These are phyloP conservation scores for Furcasterigmium sp. DNA, from an alignment of 2,329 filamentous ascomycete genomes.

Conservation along the genomic window DNA sequence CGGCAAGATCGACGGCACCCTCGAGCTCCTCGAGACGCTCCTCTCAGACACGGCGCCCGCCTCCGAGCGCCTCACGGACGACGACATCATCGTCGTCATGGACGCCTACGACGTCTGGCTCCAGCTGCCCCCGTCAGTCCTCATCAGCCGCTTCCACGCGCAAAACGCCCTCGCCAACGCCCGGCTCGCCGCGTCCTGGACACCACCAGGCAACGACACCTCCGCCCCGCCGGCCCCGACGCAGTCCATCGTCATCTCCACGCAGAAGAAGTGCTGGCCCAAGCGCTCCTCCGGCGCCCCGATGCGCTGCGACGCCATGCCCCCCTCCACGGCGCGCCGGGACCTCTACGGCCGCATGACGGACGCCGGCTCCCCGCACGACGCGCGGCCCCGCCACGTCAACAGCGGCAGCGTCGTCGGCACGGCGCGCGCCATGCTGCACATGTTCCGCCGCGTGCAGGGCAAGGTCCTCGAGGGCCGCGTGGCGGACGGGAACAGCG, in stretches of 20 bases:
- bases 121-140: slow-evolving; percentile 28
- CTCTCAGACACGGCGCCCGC: slow-evolving; percentile 6
- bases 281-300: slow-evolving; percentile 10
- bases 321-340: slow-evolving; percentile 13
- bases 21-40: slow-evolving; percentile 18
- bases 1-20: slow-evolving; percentile 18
- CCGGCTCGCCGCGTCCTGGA: slow-evolving; percentile 20
- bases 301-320: slow-evolving; percentile 17
- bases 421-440: slow-evolving; percentile 18
- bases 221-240: slow-evolving; percentile 16
- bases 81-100: slow-evolving; percentile 28
- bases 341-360: slow-evolving; percentile 18
- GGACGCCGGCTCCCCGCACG: slow-evolving; percentile 8
- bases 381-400: slow-evolving; percentile 20
- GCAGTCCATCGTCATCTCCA: slow-evolving; percentile 17
- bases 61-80: slow-evolving; percentile 9
- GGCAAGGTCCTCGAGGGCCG: slow-evolving; percentile 17
- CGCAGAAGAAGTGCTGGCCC: slow-evolving; percentile 18
- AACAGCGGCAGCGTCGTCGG: slow-evolving; percentile 25
- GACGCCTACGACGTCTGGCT: slow-evolving; percentile 34
- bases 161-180: slow-evolving; percentile 26
- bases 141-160: slow-evolving; percentile 27
- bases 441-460: slow-evolving; percentile 14
- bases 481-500: slow-evolving; percentile 13
- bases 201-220: background rate